Evolutionary conservation across 2,329 filamentous ascomycete genomes (phyloP).

Genomic region (Hypomyces perniciosus): DNA sequence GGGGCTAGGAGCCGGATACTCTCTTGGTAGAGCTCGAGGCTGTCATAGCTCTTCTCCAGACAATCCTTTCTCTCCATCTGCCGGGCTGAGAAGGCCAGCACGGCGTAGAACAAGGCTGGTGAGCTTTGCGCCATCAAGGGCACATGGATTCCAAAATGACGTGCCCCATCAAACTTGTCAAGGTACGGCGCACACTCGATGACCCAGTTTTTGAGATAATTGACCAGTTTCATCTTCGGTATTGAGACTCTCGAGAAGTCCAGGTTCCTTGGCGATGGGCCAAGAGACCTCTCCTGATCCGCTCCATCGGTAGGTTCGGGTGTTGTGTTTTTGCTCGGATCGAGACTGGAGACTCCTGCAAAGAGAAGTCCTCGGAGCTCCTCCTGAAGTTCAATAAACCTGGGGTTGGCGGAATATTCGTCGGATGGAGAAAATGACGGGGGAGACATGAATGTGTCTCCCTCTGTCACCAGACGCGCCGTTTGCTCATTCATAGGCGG

Average conservation of each 20-base stretch:
- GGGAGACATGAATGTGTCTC: conserved; percentile 13
- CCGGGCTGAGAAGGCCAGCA: conserved; percentile 48
- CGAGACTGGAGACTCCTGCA: conserved; percentile 23
- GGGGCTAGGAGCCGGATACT: conserved; percentile 40
- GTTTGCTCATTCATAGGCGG: conserved; percentile 7
- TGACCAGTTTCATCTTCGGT: conserved; percentile 20
- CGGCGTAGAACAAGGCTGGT: conserved; percentile 40
- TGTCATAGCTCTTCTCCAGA: conserved; percentile 41
- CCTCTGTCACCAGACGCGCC: conserved; percentile 1
- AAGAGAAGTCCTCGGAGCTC: conserved; percentile 38
- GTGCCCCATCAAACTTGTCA: conserved; percentile 50
- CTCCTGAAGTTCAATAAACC: conserved; percentile 39
- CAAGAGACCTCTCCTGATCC: background rate
- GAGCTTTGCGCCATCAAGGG: conserved; percentile 42
- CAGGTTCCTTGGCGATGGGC: conserved; percentile 15
- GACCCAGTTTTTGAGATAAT: conserved; percentile 44
- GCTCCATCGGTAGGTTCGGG: conserved; percentile 17
- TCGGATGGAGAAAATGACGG: conserved; percentile 22
- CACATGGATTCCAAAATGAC: conserved; percentile 46
- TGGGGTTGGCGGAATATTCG: conserved; percentile 31
- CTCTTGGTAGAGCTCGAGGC: conserved; percentile 48
- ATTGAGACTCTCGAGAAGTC: conserved; percentile 24
- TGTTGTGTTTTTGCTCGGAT: conserved; percentile 23
- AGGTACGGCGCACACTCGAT: conserved; percentile 43
- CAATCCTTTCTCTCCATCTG: conserved; percentile 46